These are phyloP conservation scores for Ceratocystis harringtonii DNA, from an alignment of 2,329 filamentous ascomycete genomes.

Conservation along the genomic window DNA sequence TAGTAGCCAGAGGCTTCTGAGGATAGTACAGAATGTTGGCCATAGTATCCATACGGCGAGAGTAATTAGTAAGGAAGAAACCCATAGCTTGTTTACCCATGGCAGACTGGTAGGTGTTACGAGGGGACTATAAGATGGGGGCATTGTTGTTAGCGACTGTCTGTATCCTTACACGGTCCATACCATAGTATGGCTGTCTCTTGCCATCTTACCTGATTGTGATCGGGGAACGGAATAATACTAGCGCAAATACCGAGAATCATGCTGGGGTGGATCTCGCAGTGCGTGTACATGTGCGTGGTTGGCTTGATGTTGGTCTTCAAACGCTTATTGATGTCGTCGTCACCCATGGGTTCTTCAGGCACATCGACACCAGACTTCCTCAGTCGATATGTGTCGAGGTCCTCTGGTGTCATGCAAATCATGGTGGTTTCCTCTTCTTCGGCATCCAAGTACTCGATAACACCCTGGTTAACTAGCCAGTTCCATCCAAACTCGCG, in stretches of 20 bases:
- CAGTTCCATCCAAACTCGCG: conserved; percentile 76
- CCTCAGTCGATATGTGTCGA: conserved; percentile 60
- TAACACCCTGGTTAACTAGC: conserved; percentile 66
- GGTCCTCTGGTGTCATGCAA: conserved; percentile 92
- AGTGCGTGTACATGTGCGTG: conserved; percentile 90
- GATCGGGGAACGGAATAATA: conserved; percentile 98
- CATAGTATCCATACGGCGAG: conserved; percentile 98
- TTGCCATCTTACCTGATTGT: conserved; percentile 59
- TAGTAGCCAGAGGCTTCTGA: conserved; percentile 92
- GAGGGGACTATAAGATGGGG: conserved; percentile 51
- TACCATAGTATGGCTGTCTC: background rate
- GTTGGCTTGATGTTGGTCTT: conserved; percentile 77
- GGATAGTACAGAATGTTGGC: conserved; percentile 98
- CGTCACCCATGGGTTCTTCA: conserved; percentile 36
- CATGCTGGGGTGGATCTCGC: conserved; percentile 98
- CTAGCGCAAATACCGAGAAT: conserved; percentile 95
- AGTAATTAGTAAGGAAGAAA: conserved; percentile 94
- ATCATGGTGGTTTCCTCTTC: conserved; percentile 99
- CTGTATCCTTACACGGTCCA: background rate
- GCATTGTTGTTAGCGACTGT: conserved; percentile 23
- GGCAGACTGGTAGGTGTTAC: conserved; percentile 97
- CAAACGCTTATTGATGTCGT: conserved; percentile 68
- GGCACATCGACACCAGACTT: conserved; percentile 46
- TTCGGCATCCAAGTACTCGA: conserved; percentile 94
- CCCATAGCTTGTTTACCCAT: conserved; percentile 99